Percentiles rank a stretch among this genome's conserved stretches.
Conservation (phyloP, 2,329 filamentous ascomycete species). For the Apiospora hydei region DNA sequence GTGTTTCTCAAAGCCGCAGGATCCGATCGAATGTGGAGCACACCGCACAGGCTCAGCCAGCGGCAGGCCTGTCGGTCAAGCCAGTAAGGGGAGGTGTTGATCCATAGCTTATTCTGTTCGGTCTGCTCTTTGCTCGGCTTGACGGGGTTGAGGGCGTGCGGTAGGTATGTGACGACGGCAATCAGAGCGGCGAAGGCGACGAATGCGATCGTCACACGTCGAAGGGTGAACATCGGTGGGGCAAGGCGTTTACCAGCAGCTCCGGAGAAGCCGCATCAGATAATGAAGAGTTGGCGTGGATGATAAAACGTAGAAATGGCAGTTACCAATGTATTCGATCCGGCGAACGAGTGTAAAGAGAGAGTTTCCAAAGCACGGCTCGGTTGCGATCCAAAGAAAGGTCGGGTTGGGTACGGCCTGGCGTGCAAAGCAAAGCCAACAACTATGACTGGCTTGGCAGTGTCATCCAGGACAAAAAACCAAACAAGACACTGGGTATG, state of each 20-base stretch:
- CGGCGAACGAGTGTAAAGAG: conserved; percentile 14
- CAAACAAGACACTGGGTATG: background rate
- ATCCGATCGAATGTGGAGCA: conserved; percentile 74
- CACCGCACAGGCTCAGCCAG: conserved; percentile 80
- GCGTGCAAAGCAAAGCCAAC: conserved; percentile 13
- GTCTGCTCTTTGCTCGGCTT: conserved; percentile 67
- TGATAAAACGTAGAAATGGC: background rate
- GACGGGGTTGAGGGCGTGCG: conserved; percentile 67
- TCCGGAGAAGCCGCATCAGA: conserved; percentile 19
- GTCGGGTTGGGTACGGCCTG: conserved; percentile 13
- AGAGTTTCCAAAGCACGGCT: conserved; percentile 14
- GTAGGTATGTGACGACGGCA: conserved; percentile 58
- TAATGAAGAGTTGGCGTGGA: background rate
- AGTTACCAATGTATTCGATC: conserved; percentile 4
- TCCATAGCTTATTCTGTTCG: conserved; percentile 70
- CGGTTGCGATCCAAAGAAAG: conserved; percentile 3
- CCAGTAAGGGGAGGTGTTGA: conserved; percentile 75
- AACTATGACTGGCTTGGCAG: background rate
- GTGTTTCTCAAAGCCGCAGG: conserved; percentile 50
- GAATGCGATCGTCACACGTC: conserved; percentile 49
- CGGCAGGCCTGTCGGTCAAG: conserved; percentile 78
- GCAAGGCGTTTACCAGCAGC: conserved; percentile 1
- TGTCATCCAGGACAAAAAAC: background rate
- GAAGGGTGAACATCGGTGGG: conserved; percentile 54
- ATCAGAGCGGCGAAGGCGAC: conserved; percentile 52